Evolutionary conservation across 805 yeast genomes (phyloP), one percentile per base, ranked within the genome.

Genomic region (Candida anglica): DNA sequence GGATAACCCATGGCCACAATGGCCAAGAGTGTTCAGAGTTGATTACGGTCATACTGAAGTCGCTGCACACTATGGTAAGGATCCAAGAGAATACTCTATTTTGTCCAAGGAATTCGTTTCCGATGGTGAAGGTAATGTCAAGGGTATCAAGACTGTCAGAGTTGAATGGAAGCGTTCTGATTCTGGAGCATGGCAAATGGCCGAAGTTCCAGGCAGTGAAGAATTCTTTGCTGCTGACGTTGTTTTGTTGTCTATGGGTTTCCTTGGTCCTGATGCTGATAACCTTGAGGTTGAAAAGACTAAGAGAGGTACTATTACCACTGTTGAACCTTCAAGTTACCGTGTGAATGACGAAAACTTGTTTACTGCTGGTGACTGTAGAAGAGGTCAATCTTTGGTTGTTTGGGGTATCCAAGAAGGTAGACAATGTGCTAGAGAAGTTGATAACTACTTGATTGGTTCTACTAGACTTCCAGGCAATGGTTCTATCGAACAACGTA

Each of bases 391-490:
- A 71, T 86, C 96, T 2, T 76, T 91, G 60, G 91, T 91, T 59
- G 98, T 91, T 36, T 93, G 98, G 98, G 98, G 98, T 67, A 91
- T 91, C 49, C 98, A 93, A 68, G 98, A 91, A 67, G 98, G 98
- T 47, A 81, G 98, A 71, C 96, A 91, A 65, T 88, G 96, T 77
- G 98, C 98, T 23, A 75, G 96, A 47, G 88, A 86, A 49, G 94
- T 91, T 43, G 98, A 91, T 56, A 60, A 69, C 47, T 84, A 60
- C 59, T 71, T 91, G 58, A 78, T 80, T 79, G 89, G 91, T 17
- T 63, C 75, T 42, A 74, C 95, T 15, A 74, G 84, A 53, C 73
- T 93, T 51, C 98, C 98, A 41, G 96, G 96, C 28, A 86, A 85
- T 56, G 98, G 98, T 36, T 82, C 95, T 25, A 84, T 93, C 55